These are phyloP conservation scores for Laguncularia racemosa DNA, from an alignment of 345 rosid species.

Conservation along the genomic window DNA sequence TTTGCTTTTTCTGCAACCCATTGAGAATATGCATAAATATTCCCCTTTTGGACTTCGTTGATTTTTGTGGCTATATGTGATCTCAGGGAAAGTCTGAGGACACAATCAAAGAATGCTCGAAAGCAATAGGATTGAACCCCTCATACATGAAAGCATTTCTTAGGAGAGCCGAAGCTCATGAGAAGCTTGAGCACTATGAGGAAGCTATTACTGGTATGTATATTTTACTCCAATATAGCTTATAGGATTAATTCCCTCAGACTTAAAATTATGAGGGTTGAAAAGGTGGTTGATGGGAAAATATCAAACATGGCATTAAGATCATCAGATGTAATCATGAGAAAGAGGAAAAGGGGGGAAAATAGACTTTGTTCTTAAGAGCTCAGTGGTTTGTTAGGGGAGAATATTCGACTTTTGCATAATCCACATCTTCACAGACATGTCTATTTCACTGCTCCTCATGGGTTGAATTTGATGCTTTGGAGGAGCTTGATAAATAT, in stretches of 20 bases:
- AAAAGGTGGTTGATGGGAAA: no score
- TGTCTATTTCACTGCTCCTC: no score
- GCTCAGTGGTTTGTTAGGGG: no score
- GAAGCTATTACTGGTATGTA: conserved; percentile 71
- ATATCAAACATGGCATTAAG: not conserved
- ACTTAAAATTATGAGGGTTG: not conserved
- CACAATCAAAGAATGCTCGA: conserved; percentile 76
- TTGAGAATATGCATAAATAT: not conserved
- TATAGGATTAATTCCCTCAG: not conserved
- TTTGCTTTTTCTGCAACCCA: not conserved
- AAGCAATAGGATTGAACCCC: conserved; percentile 75
- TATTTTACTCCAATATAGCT: not conserved
- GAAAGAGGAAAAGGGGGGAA: no score
- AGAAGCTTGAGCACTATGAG: conserved; percentile 83
- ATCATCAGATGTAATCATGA: no score
- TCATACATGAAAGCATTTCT: conserved; percentile 61
- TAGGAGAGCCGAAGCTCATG: conserved; percentile 85
- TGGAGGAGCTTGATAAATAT: no score
- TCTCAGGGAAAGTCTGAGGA: conserved; percentile 68
- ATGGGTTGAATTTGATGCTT: no score
- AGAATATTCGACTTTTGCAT: no score
- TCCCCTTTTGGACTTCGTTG: not conserved
- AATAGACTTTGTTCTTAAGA: no score
- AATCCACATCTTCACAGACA: no score
- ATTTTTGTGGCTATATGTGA: not conserved